phyloP scores from a whole-genome alignment of 768 basidiomycete species.

The Galerina marginata region DNA sequence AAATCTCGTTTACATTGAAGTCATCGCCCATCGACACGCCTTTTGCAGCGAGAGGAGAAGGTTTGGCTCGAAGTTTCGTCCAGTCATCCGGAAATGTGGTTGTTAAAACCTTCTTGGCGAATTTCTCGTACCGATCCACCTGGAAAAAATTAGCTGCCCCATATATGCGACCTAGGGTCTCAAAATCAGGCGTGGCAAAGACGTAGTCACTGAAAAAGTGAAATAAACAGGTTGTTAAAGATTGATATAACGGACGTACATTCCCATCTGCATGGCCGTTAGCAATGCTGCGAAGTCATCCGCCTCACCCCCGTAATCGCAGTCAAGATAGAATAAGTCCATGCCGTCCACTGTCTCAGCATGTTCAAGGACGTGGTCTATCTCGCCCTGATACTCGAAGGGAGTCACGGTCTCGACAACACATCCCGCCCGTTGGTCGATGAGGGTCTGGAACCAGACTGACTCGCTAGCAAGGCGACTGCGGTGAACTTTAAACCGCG shows the following conservation, averaged over 20 bases:
- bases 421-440: slow-evolving; percentile 15
- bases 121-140: slow-evolving; percentile 30
- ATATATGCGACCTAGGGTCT: slow-evolving; percentile 33
- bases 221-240: neutral
- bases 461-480: slow-evolving; percentile 29
- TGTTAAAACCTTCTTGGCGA: slow-evolving; percentile 31
- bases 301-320: neutral
- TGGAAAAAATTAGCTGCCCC: slow-evolving; percentile 37
- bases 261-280: slow-evolving; percentile 3
- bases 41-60: slow-evolving; percentile 30
- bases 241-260: neutral
- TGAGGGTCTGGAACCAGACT: slow-evolving; percentile 27
- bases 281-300: neutral
- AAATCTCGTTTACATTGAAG: slow-evolving; percentile 31
- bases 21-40: slow-evolving; percentile 36
- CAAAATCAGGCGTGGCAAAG: slow-evolving; percentile 27
- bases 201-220: slow-evolving; percentile 24
- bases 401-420: neutral
- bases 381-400: neutral
- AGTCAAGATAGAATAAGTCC: slow-evolving; percentile 12
- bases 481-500: slow-evolving; percentile 27
- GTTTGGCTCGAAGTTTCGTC: slow-evolving; percentile 10
- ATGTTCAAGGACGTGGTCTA: slow-evolving; percentile 2
- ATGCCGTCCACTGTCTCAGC: slow-evolving; percentile 3
- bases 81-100: slow-evolving; percentile 34